Percentiles rank a stretch among this genome's conserved stretches.
These are phyloP conservation scores for Aspergillus avenaceus DNA, from an alignment of 495 filamentous ascomycete genomes.

Conservation along the genomic window DNA sequence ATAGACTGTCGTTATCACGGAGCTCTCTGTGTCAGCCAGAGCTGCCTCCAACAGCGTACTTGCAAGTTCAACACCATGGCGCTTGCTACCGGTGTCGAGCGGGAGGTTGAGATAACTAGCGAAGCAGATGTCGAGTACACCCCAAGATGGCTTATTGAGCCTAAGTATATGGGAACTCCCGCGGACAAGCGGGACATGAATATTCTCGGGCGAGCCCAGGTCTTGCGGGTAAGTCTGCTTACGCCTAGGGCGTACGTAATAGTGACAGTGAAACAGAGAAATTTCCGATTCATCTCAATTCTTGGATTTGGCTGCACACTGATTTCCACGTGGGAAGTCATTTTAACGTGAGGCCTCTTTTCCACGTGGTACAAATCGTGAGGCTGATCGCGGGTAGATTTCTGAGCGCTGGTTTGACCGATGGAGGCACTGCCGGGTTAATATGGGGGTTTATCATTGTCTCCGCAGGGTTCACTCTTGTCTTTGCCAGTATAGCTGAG, in stretches of 20 bases:
- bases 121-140: conserved; percentile 21
- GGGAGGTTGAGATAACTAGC: conserved; percentile 9
- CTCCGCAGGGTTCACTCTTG: conserved; percentile 40
- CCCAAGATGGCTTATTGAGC: conserved; percentile 28
- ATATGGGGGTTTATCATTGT: conserved; percentile 54
- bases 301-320: conserved; percentile 43
- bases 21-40: background rate
- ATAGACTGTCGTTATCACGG: background rate
- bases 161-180: conserved; percentile 38
- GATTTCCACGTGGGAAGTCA: conserved; percentile 45
- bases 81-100: conserved; percentile 1
- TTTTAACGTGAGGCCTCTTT: conserved; percentile 35
- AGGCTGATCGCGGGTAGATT: conserved; percentile 22
- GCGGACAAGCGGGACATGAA: conserved; percentile 40
- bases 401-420: conserved; percentile 41
- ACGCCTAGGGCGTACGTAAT: background rate
- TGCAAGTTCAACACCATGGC: conserved; percentile 11
- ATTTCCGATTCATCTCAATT: conserved; percentile 47
- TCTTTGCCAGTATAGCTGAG: conserved; percentile 50
- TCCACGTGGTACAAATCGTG: background rate
- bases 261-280: conserved; percentile 31
- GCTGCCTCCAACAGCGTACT: background rate
- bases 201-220: conserved; percentile 39
- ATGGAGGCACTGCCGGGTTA: conserved; percentile 54
- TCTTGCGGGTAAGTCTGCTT: conserved; percentile 32